Conservation (phyloP, 2,329 filamentous ascomycete species). For the Zymoseptoria tritici region DNA sequence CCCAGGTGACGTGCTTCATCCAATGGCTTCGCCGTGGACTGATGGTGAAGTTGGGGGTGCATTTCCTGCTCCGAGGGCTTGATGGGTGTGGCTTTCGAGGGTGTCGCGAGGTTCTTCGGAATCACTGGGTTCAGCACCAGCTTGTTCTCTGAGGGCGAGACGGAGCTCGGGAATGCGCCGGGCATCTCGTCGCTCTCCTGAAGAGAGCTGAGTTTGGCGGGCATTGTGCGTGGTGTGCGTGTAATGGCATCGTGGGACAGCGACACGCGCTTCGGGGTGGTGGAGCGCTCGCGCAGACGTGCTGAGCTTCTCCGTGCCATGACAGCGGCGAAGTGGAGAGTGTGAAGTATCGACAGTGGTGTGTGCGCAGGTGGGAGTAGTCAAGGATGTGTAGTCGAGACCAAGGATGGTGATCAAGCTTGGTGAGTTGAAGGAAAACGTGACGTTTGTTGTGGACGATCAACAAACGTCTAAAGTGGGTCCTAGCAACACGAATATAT, state of each 20-base stretch:
- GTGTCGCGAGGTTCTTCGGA: conserved; percentile 40
- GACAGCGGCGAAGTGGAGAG: conserved; percentile 1
- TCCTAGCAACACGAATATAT: not conserved
- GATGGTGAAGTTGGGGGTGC: conserved; percentile 79
- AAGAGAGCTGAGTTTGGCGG: conserved; percentile 38
- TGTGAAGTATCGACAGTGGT: not conserved
- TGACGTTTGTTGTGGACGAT: not conserved
- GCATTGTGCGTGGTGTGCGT: conserved; percentile 27
- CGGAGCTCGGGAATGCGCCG: conserved; percentile 27
- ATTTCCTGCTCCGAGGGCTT: conserved; percentile 74
- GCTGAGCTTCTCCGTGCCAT: conserved; percentile 31
- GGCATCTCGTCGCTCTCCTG: conserved; percentile 39
- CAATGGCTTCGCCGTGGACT: conserved; percentile 63
- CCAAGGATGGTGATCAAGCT: not conserved
- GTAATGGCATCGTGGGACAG: conserved; percentile 26
- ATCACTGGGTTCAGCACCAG: conserved; percentile 10
- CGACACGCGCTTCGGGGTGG: conserved; percentile 29
- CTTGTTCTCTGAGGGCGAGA: conserved; percentile 12
- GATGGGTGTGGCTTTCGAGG: conserved; percentile 56
- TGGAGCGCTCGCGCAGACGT: conserved; percentile 24
- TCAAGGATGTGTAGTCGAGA: not conserved
- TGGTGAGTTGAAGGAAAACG: not conserved
- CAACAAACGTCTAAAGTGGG: not conserved
- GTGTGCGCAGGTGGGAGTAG: not conserved
- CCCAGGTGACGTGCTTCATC: conserved; percentile 77